Conservation (phyloP, 73 alveolate species). For the Paramecium primaurelia region DNA sequence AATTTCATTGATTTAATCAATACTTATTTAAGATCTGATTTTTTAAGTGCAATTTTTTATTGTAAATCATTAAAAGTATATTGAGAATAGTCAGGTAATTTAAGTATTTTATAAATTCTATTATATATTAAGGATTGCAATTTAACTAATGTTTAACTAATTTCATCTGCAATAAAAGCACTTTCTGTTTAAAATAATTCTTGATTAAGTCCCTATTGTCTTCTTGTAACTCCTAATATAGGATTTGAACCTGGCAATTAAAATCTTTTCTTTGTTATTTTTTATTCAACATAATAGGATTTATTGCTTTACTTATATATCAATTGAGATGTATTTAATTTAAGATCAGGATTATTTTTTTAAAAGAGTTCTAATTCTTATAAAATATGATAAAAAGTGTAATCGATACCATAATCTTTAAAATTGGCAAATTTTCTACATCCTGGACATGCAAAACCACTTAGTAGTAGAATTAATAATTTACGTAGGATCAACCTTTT, state of each 20-base stretch:
- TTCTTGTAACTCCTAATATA: neutral
- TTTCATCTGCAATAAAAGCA: neutral
- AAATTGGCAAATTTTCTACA: neutral
- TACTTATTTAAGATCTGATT: neutral
- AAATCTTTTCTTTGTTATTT: neutral
- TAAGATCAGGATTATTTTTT: neutral
- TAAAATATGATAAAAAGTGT: neutral
- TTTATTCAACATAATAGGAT: neutral
- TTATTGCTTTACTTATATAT: neutral
- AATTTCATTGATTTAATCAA: neutral
- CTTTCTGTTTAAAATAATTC: neutral
- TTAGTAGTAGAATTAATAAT: neutral
- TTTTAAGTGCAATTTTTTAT: neutral
- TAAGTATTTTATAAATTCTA: neutral
- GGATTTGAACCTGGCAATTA: neutral
- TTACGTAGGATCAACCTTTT: neutral
- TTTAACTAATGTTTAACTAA: neutral
- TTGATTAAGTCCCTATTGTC: neutral
- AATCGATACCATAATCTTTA: neutral
- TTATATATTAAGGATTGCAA: neutral
- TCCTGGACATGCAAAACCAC: slow-evolving; percentile 37
- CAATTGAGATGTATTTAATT: neutral
- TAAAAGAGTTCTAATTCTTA: neutral
- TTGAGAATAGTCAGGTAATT: neutral
- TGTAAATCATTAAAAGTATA: neutral